phyloP scores from a whole-genome alignment of 345 rosid genomes.

The Populus pruinosa region DNA sequence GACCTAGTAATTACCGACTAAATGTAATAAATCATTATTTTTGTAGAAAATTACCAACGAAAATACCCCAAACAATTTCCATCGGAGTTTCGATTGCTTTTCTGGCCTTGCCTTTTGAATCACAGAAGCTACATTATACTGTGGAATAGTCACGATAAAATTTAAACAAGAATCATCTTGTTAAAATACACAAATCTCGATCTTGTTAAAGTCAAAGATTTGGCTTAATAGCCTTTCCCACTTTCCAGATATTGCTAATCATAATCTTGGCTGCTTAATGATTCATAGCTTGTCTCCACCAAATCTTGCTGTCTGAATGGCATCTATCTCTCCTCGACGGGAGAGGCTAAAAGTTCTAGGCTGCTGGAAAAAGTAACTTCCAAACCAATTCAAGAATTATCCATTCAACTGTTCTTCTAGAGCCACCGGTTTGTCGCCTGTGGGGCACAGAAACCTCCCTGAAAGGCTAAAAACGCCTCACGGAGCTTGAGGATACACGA shows the following conservation, averaged over 20 bases:
- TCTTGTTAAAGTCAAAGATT: constrained; percentile 8
- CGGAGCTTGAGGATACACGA: too few species aligned
- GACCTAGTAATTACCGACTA: too few species aligned
- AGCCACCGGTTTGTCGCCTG: too few species aligned
- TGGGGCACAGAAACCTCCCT: neutral
- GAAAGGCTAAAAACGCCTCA: too few species aligned
- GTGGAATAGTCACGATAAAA: neutral
- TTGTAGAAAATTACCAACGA: too few species aligned
- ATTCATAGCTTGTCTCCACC: neutral
- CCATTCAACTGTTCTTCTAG: too few species aligned
- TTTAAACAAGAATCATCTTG: neutral
- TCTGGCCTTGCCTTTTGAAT: too few species aligned
- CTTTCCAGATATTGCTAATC: constrained; percentile 10
- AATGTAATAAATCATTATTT: too few species aligned
- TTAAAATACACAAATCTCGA: neutral
- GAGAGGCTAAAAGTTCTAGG: neutral
- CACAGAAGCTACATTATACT: too few species aligned
- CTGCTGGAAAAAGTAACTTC: neutral
- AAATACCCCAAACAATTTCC: too few species aligned
- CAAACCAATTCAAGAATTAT: neutral
- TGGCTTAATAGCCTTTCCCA: neutral
- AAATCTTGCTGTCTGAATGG: too few species aligned
- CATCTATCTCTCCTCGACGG: neutral
- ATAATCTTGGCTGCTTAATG: neutral
- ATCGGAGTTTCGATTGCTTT: too few species aligned